Conservation (phyloP, 1,284 basidiomycete genomes). For the Cryptococcus neoformans region DNA sequence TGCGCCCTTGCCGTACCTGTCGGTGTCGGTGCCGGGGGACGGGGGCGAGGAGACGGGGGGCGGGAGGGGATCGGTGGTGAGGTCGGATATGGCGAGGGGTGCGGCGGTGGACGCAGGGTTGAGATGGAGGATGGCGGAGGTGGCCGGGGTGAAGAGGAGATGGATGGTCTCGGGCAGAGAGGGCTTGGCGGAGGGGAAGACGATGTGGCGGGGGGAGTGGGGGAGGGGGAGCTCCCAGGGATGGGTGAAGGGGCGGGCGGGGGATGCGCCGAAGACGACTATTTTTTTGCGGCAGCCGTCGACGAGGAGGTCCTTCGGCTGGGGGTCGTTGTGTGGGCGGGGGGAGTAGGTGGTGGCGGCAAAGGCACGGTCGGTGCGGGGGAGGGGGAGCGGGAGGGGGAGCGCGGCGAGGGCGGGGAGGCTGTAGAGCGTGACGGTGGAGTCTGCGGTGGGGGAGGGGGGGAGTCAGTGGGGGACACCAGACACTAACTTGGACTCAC, state of each 20-base stretch:
- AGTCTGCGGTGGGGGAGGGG: slow-evolving; percentile 33
- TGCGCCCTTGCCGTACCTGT: slow-evolving; percentile 51
- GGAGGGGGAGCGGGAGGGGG: slow-evolving; percentile 53
- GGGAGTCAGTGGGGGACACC: no score
- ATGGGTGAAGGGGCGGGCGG: slow-evolving; percentile 58
- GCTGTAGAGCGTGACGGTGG: slow-evolving; percentile 54
- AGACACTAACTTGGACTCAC: slow-evolving; percentile 52
- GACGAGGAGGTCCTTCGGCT: slow-evolving; percentile 57
- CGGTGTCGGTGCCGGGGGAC: no score
- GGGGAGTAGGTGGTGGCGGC: slow-evolving; percentile 51
- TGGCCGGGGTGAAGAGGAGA: slow-evolving; percentile 69
- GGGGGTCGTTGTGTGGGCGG: slow-evolving; percentile 8
- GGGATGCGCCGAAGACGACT: slow-evolving; percentile 64
- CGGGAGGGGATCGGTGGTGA: slow-evolving; percentile 69
- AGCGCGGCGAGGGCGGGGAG: slow-evolving; percentile 40
- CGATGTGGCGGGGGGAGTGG: slow-evolving; percentile 68
- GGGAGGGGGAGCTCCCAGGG: slow-evolving; percentile 12
- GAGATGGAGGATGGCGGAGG: slow-evolving; percentile 61
- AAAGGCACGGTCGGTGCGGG: slow-evolving; percentile 60
- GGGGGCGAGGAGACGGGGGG: no score
- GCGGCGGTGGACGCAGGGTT: slow-evolving; percentile 56
- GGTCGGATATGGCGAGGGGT: slow-evolving; percentile 62
- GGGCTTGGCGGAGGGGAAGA: slow-evolving; percentile 37
- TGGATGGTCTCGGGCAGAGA: slow-evolving; percentile 46
- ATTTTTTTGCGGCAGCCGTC: slow-evolving; percentile 83